phyloP scores from a whole-genome alignment of 495 filamentous ascomycete genomes.

The Sordaria brevicollis region DNA sequence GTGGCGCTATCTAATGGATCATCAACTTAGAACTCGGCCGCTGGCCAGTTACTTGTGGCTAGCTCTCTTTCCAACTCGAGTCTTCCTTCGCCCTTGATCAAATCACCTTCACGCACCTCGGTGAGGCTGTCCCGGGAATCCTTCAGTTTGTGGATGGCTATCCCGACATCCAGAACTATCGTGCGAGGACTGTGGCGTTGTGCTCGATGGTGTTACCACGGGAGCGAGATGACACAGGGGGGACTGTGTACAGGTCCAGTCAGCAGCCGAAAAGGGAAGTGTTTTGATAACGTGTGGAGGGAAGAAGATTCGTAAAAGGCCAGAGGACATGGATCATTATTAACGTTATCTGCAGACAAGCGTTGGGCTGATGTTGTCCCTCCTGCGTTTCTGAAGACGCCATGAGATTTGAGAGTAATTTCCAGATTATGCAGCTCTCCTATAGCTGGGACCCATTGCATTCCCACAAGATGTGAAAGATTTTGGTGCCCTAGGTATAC shows the following conservation, averaged over 20 bases:
- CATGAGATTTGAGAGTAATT: background rate
- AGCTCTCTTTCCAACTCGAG: background rate
- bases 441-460: background rate
- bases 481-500: background rate
- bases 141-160: background rate
- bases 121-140: background rate
- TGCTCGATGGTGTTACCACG: constrained; percentile 6
- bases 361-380: background rate
- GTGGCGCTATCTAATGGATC: background rate
- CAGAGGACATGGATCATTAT: background rate
- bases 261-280: background rate
- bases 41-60: background rate
- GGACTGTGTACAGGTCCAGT: background rate
- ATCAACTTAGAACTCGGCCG: background rate
- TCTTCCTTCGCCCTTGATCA: background rate
- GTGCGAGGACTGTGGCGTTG: background rate
- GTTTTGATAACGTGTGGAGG: background rate
- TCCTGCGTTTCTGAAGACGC: background rate
- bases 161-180: background rate
- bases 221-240: constrained; percentile 3
- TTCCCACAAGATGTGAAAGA: background rate
- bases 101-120: background rate
- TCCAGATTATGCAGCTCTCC: background rate
- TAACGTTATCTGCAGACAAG: background rate
- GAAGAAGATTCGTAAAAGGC: background rate